Evolutionary conservation across 164 flowering plant genomes (phyloP).

Genomic region (Dillenia turbinata): DNA sequence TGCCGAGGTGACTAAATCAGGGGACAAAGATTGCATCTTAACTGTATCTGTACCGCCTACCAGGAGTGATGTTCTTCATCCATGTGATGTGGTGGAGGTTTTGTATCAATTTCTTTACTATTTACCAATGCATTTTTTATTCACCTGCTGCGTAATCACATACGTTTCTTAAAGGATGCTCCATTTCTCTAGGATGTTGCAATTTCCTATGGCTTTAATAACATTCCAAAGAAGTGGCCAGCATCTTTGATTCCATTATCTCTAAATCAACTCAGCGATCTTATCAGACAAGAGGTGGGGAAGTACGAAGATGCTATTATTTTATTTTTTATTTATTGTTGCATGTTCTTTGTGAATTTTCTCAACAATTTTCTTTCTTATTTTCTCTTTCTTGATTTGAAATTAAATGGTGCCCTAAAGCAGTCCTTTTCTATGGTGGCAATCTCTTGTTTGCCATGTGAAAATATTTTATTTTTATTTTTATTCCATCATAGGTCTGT

Average conservation of each 20-base stretch:
- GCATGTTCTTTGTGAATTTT: background rate
- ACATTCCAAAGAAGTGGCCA: constrained; percentile 60
- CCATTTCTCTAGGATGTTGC: constrained; percentile 62
- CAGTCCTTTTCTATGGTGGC: too few species aligned
- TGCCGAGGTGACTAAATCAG: constrained; percentile 40
- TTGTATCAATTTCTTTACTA: constrained; percentile 1
- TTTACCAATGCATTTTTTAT: background rate
- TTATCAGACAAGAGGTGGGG: constrained; percentile 74
- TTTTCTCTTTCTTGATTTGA: constrained; percentile 1
- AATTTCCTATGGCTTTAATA: constrained; percentile 77
- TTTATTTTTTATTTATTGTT: background rate
- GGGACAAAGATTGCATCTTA: constrained; percentile 33
- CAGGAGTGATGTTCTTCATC: constrained; percentile 93
- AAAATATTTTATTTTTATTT: background rate
- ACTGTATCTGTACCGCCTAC: constrained; percentile 84
- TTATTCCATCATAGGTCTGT: background rate
- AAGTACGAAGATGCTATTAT: background rate
- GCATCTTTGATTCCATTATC: constrained; percentile 56
- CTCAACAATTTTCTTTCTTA: background rate
- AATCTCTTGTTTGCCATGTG: too few species aligned
- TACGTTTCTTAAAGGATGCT: constrained; percentile 3
- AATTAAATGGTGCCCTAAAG: background rate
- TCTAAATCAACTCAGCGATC: constrained; percentile 69
- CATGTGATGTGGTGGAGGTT: constrained; percentile 99
- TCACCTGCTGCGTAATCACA: background rate